Percentiles rank a stretch among this genome's conserved stretches.
phyloP scores from a whole-genome alignment of 2,329 filamentous ascomycete genomes.

The Alternaria hordeiaustralica region DNA sequence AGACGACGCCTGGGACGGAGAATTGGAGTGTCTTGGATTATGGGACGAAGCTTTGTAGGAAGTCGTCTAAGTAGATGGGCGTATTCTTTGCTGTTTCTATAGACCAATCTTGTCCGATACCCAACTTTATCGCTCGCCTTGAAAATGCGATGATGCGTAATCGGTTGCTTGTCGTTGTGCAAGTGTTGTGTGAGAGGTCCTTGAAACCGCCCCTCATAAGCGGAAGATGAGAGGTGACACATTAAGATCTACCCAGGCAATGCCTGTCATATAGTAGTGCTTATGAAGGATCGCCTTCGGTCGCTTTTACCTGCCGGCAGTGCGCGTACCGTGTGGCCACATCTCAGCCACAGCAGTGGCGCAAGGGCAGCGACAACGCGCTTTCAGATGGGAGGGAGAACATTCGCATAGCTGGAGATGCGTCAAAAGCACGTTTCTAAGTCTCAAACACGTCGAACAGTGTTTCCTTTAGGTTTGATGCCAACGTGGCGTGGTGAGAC shows the following conservation, averaged over 20 bases:
- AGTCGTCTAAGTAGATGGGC: slow-evolving; percentile 6
- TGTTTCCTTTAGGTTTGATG: background rate
- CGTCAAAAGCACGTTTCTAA: background rate
- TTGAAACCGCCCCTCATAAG: background rate
- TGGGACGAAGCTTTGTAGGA: slow-evolving; percentile 45
- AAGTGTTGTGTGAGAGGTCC: background rate
- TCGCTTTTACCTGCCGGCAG: background rate
- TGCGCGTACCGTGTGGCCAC: background rate
- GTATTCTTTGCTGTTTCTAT: background rate
- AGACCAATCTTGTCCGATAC: background rate
- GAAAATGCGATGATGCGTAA: background rate
- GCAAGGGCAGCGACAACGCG: background rate
- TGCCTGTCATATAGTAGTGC: background rate
- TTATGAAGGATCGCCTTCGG: background rate
- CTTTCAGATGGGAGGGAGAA: background rate
- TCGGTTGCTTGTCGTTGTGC: background rate
- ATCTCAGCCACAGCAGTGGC: background rate
- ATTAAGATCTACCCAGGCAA: background rate
- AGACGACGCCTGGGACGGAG: slow-evolving; percentile 46
- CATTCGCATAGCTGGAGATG: fast-evolving
- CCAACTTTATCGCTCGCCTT: background rate
- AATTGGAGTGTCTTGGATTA: slow-evolving; percentile 43
- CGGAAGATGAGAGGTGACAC: background rate
- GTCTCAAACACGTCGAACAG: background rate
- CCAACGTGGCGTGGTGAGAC: slow-evolving; percentile 9